These are phyloP conservation scores for Aspergillus piperis DNA, from an alignment of 2,329 filamentous ascomycete species.

Conservation along the genomic window DNA sequence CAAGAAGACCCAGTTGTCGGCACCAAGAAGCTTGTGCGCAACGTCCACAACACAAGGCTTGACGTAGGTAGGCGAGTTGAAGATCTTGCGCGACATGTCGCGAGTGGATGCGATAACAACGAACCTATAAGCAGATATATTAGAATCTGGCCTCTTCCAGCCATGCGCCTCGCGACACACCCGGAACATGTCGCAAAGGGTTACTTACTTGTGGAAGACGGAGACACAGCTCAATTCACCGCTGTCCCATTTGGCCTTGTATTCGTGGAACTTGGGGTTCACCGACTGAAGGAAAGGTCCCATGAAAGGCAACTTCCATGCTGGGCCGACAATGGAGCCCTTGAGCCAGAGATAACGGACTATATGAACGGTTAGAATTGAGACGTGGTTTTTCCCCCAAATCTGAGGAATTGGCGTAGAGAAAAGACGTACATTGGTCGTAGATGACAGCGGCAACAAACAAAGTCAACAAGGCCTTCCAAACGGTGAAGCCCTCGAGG, in stretches of 20 bases:
- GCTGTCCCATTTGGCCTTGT: constrained; percentile 89
- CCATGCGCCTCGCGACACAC: neutral
- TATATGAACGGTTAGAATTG: constrained; percentile 37
- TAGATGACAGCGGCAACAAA: constrained; percentile 74
- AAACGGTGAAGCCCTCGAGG: constrained; percentile 61
- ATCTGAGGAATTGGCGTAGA: neutral
- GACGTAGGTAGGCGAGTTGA: constrained; percentile 88
- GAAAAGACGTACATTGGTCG: constrained; percentile 74
- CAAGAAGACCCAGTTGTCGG: constrained; percentile 95
- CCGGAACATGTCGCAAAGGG: neutral
- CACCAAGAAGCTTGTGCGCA: constrained; percentile 87
- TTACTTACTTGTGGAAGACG: constrained; percentile 91
- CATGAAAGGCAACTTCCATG: constrained; percentile 80
- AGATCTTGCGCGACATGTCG: constrained; percentile 93
- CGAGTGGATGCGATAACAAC: constrained; percentile 94
- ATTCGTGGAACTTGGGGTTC: constrained; percentile 87
- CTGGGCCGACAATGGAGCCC: constrained; percentile 72
- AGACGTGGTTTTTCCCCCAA: neutral
- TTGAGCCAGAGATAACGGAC: constrained; percentile 75
- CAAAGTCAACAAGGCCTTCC: constrained; percentile 69
- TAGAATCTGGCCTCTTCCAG: neutral
- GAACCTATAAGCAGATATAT: constrained; percentile 57
- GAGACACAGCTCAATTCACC: constrained; percentile 94
- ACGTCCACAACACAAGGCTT: constrained; percentile 96
- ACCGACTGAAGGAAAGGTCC: constrained; percentile 94